Evolutionary conservation across 345 rosid species (phyloP), one percentile per base, ranked within the genome.

Genomic region (Melaleuca quinquenervia): DNA sequence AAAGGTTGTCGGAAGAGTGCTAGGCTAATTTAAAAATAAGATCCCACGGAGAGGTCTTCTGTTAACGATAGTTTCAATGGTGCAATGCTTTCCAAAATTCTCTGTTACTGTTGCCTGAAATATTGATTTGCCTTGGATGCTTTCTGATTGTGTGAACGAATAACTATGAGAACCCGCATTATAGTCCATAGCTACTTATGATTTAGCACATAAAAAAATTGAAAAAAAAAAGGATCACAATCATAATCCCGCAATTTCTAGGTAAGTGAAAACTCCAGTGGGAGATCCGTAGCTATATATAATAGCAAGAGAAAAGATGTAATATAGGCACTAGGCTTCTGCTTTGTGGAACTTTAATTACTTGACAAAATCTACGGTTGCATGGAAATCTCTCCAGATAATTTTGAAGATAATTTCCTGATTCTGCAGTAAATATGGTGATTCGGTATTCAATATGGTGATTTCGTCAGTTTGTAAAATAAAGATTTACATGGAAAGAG

Each of bases 71-170:
- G 98, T 96, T 90, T 98, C 94, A 62, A 96, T 89, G 64, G 94
- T 91, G 90, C 90, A 94, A 82, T 97, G 97, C 90, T 91, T 90
- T 41, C 92, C 91, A 84, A 90, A 92, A 85, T 91, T 92, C 91
- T 96, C 94, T 7, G 93, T 93, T 88, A 98, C 92, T 86, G 87
- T 94, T 54, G 98, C 96, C 82, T 93, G 94, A 92, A 98, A 95
- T 86, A 88, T 87, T 90, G 88, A 93, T 92, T 94, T 98, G 85
- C 94, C 97, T 88, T 88, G 88, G 84, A 85, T 62, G 85, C 84
- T 85, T 48, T 92, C 89, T 44, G 89, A 74, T 82, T 87, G 86
- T 85, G 87, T 92, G 80, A 91, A 85, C 15, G 85, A 82, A 51
- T 87, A 91, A 54, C 82, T 91, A 80, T 93, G 94, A 84, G 80